Conservation (phyloP, 306 rosid species). For the Castanopsis chinensis region DNA sequence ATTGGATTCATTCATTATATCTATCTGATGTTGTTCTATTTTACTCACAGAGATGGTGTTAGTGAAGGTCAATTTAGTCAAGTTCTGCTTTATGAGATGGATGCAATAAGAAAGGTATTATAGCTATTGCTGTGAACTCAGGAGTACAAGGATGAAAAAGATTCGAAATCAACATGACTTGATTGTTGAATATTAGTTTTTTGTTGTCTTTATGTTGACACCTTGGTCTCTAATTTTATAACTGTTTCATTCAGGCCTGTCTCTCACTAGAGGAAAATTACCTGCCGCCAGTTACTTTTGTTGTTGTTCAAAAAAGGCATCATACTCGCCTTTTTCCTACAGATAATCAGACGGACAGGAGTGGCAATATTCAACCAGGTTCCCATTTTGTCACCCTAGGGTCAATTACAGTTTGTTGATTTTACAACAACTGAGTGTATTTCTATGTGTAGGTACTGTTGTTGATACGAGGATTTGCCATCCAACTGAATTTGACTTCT, state of each 20-base stretch:
- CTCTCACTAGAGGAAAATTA: conserved; percentile 41
- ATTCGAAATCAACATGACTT: too few species aligned
- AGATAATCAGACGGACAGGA: conserved; percentile 33
- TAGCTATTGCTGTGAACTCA: background rate
- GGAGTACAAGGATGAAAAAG: background rate
- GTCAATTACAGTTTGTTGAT: background rate
- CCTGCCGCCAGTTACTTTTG: conserved; percentile 61
- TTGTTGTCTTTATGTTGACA: background rate
- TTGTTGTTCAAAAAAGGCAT: conserved; percentile 84
- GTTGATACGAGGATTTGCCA: conserved; percentile 69
- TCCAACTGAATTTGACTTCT: conserved; percentile 68
- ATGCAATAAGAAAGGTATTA: conserved; percentile 74
- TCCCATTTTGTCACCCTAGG: background rate
- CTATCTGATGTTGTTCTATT: background rate
- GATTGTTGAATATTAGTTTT: background rate
- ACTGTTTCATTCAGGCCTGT: conserved; percentile 54
- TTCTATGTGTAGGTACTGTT: conserved; percentile 58
- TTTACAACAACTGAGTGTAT: background rate
- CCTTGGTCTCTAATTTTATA: background rate
- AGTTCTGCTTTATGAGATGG: conserved; percentile 75
- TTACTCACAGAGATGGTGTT: conserved; percentile 72
- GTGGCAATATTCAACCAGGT: conserved; percentile 91
- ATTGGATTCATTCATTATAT: too few species aligned
- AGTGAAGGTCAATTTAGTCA: conserved; percentile 87
- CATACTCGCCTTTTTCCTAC: conserved; percentile 67